phyloP scores from a whole-genome alignment of 1,284 basidiomycete genomes.

The Irpex sp. region DNA sequence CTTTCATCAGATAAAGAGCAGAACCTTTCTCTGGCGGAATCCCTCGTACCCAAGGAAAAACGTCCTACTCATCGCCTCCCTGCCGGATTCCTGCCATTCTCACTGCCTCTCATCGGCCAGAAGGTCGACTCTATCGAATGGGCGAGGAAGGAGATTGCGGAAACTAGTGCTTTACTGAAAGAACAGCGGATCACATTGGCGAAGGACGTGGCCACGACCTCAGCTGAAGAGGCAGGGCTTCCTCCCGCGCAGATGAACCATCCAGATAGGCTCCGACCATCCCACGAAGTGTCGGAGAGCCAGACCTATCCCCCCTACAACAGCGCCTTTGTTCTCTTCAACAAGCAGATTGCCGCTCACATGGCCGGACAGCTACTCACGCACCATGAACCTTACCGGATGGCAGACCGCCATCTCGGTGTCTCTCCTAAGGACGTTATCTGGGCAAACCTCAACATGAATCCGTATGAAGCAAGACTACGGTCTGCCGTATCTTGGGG shows the following conservation, averaged over 20 bases:
- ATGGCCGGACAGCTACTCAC: conserved; percentile 70
- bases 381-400: conserved; percentile 79
- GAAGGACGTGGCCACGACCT: conserved; percentile 25
- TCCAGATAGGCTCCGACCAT: conserved; percentile 20
- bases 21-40: conserved; percentile 42
- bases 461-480: conserved; percentile 83
- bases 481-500: conserved; percentile 58
- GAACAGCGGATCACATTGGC: conserved; percentile 40
- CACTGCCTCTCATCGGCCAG: conserved; percentile 65
- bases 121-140: conserved; percentile 94
- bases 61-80: conserved; percentile 81
- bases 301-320: conserved; percentile 69
- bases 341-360: conserved; percentile 92
- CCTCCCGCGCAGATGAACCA: conserved; percentile 21
- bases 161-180: conserved; percentile 48
- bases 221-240: conserved; percentile 10
- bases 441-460: conserved; percentile 86
- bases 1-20: conserved; percentile 42
- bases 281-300: not conserved
- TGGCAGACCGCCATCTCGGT: conserved; percentile 67
- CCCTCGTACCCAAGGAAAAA: conserved; percentile 61
- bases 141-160: conserved; percentile 70
- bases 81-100: conserved; percentile 52
- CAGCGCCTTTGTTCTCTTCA: conserved; percentile 92
- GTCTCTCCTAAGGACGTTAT: conserved; percentile 85